Evolutionary conservation across 2,329 filamentous ascomycete genomes (phyloP).

Genomic region (Penicillium sp.): DNA sequence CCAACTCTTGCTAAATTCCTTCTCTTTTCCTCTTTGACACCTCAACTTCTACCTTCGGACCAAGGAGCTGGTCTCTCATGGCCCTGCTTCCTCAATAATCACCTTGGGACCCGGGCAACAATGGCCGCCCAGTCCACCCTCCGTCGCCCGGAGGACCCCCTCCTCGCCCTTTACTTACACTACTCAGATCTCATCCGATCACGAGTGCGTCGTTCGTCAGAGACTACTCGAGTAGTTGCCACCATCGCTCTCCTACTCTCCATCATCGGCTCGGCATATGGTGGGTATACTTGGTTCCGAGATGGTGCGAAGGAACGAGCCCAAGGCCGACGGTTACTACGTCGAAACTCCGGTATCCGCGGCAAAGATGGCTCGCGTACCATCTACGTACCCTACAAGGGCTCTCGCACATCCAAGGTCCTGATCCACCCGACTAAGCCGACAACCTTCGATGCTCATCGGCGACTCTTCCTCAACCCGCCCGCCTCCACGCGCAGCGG

Average conservation of each 20-base stretch:
- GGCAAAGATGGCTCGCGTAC: conserved; percentile 94
- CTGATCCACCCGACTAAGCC: conserved; percentile 87
- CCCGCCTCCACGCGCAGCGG: conserved; percentile 78
- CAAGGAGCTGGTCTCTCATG: conserved; percentile 13
- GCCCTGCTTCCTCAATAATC: conserved; percentile 7
- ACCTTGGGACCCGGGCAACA: conserved; percentile 14
- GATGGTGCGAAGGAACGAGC: conserved; percentile 76
- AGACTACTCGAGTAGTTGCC: conserved; percentile 72
- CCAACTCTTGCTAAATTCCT: conserved; percentile 1
- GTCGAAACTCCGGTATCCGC: conserved; percentile 88
- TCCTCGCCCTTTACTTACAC: conserved; percentile 62
- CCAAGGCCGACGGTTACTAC: conserved; percentile 77
- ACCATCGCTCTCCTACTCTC: conserved; percentile 76
- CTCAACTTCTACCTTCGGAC: background rate
- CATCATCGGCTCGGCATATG: conserved; percentile 79
- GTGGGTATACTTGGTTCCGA: conserved; percentile 77
- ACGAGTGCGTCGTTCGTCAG: conserved; percentile 67
- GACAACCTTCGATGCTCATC: conserved; percentile 94
- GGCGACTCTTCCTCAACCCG: conserved; percentile 88
- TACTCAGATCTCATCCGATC: conserved; percentile 55
- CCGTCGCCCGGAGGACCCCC: conserved; percentile 67
- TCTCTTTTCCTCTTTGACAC: background rate
- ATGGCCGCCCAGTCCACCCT: conserved; percentile 93
- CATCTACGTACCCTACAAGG: conserved; percentile 92
- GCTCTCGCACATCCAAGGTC: conserved; percentile 77